phyloP scores from a whole-genome alignment of 148 eudicot genomes.

The Mesembryanthemum crystallinum region DNA sequence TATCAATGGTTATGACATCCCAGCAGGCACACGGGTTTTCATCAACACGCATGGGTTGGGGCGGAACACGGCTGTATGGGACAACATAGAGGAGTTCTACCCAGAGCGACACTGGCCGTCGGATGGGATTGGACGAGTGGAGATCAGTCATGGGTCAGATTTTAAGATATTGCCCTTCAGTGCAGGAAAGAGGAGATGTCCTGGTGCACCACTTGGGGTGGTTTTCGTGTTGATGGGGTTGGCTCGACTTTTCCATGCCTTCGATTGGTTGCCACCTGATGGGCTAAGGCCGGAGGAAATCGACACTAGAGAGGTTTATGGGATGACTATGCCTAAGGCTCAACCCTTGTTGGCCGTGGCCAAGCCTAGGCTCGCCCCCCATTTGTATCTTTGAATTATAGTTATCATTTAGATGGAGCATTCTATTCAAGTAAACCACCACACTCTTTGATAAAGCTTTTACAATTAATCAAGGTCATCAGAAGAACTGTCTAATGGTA shows the following conservation, averaged over 20 bases:
- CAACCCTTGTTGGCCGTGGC: constrained; percentile 67
- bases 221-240: constrained; percentile 78
- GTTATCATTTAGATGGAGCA: no score
- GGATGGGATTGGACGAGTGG: constrained; percentile 71
- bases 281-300: constrained; percentile 57
- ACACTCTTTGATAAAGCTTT: no score
- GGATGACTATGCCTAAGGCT: constrained; percentile 98
- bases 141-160: constrained; percentile 92
- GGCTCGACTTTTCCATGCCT: constrained; percentile 78
- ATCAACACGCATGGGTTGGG: constrained; percentile 94
- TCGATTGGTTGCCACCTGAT: constrained; percentile 73
- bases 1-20: constrained; percentile 85
- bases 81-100: constrained; percentile 48
- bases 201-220: constrained; percentile 96
- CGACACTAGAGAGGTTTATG: constrained; percentile 82
- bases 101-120: constrained; percentile 67
- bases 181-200: constrained; percentile 90
- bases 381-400: constrained; percentile 40
- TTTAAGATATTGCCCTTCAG: constrained; percentile 92
- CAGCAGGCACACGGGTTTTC: constrained; percentile 79
- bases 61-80: constrained; percentile 70
- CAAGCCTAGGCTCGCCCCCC: constrained; percentile 57
- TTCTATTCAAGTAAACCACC: no score
- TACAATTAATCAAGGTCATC: no score
- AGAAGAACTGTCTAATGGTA: no score